Evolutionary conservation across 2,329 filamentous ascomycete species (phyloP).

Genomic region (Pseudodiploospora longispora): DNA sequence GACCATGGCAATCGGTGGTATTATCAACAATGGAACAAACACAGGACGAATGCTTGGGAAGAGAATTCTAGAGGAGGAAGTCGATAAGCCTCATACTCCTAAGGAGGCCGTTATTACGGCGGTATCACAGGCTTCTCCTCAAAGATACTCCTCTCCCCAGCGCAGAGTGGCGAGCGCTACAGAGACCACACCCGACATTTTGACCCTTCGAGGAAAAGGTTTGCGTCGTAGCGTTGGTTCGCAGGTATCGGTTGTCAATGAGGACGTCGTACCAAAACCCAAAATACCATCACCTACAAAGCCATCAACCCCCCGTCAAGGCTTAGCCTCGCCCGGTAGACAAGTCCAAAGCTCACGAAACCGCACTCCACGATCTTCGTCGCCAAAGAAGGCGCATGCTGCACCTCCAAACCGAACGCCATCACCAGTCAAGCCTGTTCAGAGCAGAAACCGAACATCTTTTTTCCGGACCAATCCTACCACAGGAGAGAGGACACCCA

Average conservation of each 20-base stretch:
- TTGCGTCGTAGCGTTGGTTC: slow-evolving; percentile 38
- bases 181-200: slow-evolving; percentile 41
- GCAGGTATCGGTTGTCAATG: slow-evolving; percentile 19
- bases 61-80: slow-evolving; percentile 51
- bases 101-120: slow-evolving; percentile 27
- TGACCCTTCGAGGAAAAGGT: slow-evolving; percentile 42
- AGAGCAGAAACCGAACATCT: slow-evolving; percentile 17
- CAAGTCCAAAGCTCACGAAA: slow-evolving; percentile 2
- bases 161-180: slow-evolving; percentile 22
- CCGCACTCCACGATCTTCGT: slow-evolving; percentile 1
- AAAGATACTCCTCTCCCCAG: slow-evolving; percentile 10
- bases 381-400: neutral
- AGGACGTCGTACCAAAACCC: slow-evolving; percentile 9
- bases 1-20: slow-evolving; percentile 55
- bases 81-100: slow-evolving; percentile 38
- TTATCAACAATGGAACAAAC: slow-evolving; percentile 36
- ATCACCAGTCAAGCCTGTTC: slow-evolving; percentile 14
- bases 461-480: slow-evolving; percentile 46
- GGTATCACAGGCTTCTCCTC: slow-evolving; percentile 14
- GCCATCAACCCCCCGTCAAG: slow-evolving; percentile 6
- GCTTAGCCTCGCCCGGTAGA: neutral
- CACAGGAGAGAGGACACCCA: slow-evolving; percentile 53
- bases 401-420: slow-evolving; percentile 13
- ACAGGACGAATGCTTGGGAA: slow-evolving; percentile 35
- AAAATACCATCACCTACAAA: slow-evolving; percentile 10